Evolutionary conservation across 164 flowering plant species (phyloP).

Genomic region (Magnolia officinalis): DNA sequence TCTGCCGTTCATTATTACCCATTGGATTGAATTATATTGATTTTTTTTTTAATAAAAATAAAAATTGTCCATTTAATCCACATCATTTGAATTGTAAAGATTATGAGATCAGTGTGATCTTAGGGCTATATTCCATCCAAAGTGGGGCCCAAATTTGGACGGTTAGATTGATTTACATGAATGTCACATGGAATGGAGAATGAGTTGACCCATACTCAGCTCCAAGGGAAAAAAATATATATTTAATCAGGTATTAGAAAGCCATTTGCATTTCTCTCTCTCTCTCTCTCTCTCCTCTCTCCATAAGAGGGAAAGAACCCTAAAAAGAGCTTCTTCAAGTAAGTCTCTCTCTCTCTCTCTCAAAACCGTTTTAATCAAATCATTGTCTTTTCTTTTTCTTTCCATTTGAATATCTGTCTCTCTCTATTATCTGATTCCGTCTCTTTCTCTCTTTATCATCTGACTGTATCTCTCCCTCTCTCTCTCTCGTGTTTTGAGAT

Average conservation of each 20-base stretch:
- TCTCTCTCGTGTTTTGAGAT: neutral
- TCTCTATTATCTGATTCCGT: neutral
- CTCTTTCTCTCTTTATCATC: neutral
- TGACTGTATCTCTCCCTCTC: neutral
- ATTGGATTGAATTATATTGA: no score
- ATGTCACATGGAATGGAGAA: neutral
- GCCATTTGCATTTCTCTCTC: neutral
- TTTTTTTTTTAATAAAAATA: no score
- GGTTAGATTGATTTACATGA: neutral
- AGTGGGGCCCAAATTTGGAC: neutral
- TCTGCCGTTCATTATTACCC: neutral
- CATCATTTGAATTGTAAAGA: no score
- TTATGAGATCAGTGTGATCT: neutral
- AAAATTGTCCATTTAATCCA: no score
- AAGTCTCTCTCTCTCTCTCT: conserved; percentile 3
- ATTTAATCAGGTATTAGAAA: no score
- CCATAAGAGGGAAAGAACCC: neutral
- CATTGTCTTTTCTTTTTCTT: neutral
- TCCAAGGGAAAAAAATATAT: neutral
- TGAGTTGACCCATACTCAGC: neutral
- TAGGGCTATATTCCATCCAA: neutral
- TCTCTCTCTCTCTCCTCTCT: neutral
- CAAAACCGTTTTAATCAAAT: neutral
- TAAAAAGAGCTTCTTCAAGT: neutral
- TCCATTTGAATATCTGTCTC: neutral